Conservation (phyloP, 2,329 filamentous ascomycete genomes). For the Aureobasidium melanogenum region DNA sequence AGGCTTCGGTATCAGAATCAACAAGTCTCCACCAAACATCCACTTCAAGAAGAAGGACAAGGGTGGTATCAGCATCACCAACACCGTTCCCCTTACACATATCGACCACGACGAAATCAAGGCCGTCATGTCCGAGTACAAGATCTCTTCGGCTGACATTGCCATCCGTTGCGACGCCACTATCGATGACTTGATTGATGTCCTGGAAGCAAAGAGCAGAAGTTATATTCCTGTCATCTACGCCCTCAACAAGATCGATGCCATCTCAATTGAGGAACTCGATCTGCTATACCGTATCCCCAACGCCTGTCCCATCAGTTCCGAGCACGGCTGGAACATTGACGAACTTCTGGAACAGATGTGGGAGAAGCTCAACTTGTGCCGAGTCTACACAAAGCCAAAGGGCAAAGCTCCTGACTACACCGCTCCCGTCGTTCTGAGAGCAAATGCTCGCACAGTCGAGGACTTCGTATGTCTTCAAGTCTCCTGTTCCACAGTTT, state of each 20-base stretch:
- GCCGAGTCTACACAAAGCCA: conserved; percentile 94
- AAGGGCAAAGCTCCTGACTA: conserved; percentile 95
- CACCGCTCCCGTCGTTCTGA: conserved; percentile 78
- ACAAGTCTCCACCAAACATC: conserved; percentile 95
- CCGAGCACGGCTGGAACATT: conserved; percentile 91
- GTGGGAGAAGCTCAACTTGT: conserved; percentile 94
- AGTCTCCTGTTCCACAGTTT: background rate
- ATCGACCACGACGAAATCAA: conserved; percentile 96
- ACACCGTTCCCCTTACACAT: conserved; percentile 81
- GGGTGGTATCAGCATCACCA: conserved; percentile 92
- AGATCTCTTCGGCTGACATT: conserved; percentile 92
- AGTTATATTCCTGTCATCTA: conserved; percentile 99
- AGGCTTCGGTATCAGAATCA: conserved; percentile 95
- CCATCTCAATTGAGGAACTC: conserved; percentile 94
- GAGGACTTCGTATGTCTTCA: conserved; percentile 84
- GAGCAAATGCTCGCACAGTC: conserved; percentile 72
- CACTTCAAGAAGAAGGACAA: conserved; percentile 99
- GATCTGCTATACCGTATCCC: conserved; percentile 94
- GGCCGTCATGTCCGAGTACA: conserved; percentile 95
- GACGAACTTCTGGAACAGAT: conserved; percentile 95
- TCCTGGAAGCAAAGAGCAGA: conserved; percentile 87
- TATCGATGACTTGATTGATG: conserved; percentile 91
- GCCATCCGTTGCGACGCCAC: conserved; percentile 97
- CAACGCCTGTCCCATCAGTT: conserved; percentile 93
- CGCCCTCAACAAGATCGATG: conserved; percentile 97